phyloP scores from a whole-genome alignment of 345 rosid species.

The Rhodomyrtus tomentosa region DNA sequence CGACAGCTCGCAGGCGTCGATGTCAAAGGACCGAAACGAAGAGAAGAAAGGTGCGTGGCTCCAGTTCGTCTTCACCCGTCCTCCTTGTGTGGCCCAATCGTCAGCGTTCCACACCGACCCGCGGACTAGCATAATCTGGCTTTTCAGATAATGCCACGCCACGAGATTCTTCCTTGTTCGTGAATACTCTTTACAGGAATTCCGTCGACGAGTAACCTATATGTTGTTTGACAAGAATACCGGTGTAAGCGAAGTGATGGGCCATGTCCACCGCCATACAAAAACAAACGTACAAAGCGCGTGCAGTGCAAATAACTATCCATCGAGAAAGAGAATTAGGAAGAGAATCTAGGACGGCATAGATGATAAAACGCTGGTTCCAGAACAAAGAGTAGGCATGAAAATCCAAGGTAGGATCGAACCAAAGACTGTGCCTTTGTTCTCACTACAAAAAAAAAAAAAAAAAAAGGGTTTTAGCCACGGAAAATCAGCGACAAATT shows the following conservation, averaged over 20 bases:
- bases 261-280: neutral
- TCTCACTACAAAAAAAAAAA: too few relatives aligned
- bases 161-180: conserved; percentile 17
- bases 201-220: conserved; percentile 37
- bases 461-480: too few relatives aligned
- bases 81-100: conserved; percentile 43
- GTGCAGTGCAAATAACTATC: neutral
- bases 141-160: conserved; percentile 30
- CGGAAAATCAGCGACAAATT: too few relatives aligned
- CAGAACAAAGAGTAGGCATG: conserved; percentile 10
- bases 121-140: conserved; percentile 27
- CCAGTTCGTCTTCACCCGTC: conserved; percentile 32
- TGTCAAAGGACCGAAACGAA: neutral
- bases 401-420: conserved; percentile 4
- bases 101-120: conserved; percentile 43
- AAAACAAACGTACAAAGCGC: neutral
- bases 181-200: conserved; percentile 12
- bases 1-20: neutral
- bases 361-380: conserved; percentile 4
- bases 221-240: neutral
- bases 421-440: conserved; percentile 11
- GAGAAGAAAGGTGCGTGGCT: conserved; percentile 17
- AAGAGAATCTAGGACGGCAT: neutral
- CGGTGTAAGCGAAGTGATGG: too few relatives aligned
- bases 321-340: neutral